A percentile compares a stretch with the other conserved stretches of the same genome.
phyloP scores from a whole-genome alignment of 805 yeast genomes.

The Kodamaea fukazawae region DNA sequence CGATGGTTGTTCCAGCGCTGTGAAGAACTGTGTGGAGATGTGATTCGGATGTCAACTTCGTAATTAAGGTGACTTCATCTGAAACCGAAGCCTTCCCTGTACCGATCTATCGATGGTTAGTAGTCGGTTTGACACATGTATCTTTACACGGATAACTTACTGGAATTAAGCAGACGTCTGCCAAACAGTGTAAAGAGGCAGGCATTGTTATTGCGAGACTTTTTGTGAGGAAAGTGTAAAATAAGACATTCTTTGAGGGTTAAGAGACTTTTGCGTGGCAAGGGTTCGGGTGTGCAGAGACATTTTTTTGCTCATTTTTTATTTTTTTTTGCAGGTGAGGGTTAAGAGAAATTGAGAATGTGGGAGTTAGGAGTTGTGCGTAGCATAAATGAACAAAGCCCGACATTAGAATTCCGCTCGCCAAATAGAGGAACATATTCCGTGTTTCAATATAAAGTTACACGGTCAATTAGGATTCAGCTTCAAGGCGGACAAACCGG shows the following conservation, averaged over 20 bases:
- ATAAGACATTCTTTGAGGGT: neutral
- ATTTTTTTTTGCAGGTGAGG: no score
- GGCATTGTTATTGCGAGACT: slow-evolving; percentile 1
- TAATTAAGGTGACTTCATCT: slow-evolving; percentile 72
- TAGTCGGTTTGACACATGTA: neutral
- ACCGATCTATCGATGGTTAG: slow-evolving; percentile 52
- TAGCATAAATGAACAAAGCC: no score
- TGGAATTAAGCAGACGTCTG: slow-evolving; percentile 85
- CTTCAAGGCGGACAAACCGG: no score
- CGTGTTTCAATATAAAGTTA: no score
- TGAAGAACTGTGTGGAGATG: slow-evolving; percentile 70
- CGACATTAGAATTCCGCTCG: no score
- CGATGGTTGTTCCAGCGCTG: slow-evolving; percentile 89
- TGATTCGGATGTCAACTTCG: slow-evolving; percentile 57
- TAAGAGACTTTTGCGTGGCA: neutral
- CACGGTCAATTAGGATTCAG: no score
- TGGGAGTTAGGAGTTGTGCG: no score
- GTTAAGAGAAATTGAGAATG: no score
- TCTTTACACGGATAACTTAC: slow-evolving; percentile 35
- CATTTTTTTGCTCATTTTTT: no score
- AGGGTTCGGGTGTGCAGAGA: no score
- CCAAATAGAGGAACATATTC: no score
- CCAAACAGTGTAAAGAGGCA: slow-evolving; percentile 57
- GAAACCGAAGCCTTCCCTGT: slow-evolving; percentile 77
- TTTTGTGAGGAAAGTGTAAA: neutral